Conservation (phyloP, 306 rosid species). For the Casuarina glauca region DNA sequence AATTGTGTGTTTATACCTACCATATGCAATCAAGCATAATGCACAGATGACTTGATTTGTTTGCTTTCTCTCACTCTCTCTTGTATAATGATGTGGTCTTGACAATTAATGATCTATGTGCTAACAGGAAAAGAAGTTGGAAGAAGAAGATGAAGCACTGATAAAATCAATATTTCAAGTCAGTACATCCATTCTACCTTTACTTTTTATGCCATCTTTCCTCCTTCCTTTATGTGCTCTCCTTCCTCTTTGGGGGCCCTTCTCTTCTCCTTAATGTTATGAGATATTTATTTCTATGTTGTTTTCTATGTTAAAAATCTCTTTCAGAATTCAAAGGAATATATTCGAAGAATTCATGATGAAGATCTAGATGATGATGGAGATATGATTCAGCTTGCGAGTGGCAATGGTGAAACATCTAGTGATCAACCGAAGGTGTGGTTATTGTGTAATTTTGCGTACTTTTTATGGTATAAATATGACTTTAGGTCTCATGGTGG, state of each 20-base stretch:
- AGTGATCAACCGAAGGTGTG: conserved; percentile 45
- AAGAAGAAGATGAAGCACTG: conserved; percentile 86
- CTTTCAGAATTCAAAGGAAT: conserved; percentile 56
- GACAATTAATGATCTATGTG: conserved; percentile 8
- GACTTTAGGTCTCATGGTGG: background rate
- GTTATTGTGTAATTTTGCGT: conserved; percentile 2
- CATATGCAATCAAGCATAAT: background rate
- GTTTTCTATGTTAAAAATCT: conserved; percentile 13
- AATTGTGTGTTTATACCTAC: background rate
- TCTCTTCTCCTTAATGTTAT: background rate
- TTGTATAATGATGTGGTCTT: conserved; percentile 12
- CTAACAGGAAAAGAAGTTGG: conserved; percentile 67
- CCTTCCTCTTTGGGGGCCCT: conserved; percentile 7
- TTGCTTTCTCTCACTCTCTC: background rate
- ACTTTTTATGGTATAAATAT: background rate
- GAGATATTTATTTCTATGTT: conserved; percentile 9
- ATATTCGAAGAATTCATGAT: conserved; percentile 57
- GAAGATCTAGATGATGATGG: conserved; percentile 67
- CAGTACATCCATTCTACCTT: conserved; percentile 27
- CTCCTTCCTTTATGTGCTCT: background rate
- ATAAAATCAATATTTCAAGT: conserved; percentile 69
- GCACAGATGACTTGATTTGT: background rate
- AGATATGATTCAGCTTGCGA: conserved; percentile 25
- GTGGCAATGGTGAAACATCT: conserved; percentile 43
- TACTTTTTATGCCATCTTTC: no score